phyloP scores from a whole-genome alignment of 768 basidiomycete genomes.

The Hygrocybe coccinea region DNA sequence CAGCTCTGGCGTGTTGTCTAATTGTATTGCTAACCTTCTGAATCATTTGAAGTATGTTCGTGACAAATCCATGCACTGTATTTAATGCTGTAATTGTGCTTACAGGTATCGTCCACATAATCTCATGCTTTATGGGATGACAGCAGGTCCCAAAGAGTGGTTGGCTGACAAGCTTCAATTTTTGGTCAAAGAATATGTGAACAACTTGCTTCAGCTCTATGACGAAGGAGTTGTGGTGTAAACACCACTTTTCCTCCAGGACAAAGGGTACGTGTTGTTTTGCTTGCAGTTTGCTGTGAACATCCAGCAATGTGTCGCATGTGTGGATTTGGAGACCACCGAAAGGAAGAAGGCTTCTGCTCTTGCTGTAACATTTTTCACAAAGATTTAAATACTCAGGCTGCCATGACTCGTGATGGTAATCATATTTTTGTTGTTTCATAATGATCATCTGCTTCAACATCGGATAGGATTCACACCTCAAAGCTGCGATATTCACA shows the following conservation, averaged over 20 bases:
- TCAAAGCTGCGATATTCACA: background rate
- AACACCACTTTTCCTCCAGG: slow-evolving; percentile 19
- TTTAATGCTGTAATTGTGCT: background rate
- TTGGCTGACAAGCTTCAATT: slow-evolving; percentile 16
- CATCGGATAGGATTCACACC: background rate
- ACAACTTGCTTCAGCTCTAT: slow-evolving; percentile 20
- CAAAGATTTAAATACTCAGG: slow-evolving; percentile 14
- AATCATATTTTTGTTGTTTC: background rate
- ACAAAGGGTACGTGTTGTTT: slow-evolving; percentile 20
- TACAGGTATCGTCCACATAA: slow-evolving; percentile 21
- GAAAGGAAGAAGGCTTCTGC: slow-evolving; percentile 24
- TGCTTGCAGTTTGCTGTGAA: slow-evolving; percentile 27
- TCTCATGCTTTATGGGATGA: slow-evolving; percentile 17
- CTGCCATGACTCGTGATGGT: slow-evolving; percentile 18
- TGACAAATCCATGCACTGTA: background rate
- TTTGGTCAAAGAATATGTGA: slow-evolving; percentile 14
- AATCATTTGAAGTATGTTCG: slow-evolving; percentile 14
- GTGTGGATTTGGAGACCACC: slow-evolving; percentile 23
- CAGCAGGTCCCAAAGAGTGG: slow-evolving; percentile 26
- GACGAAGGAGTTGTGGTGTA: slow-evolving; percentile 14
- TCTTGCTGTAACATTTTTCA: slow-evolving; percentile 24
- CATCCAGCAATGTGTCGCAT: slow-evolving; percentile 31
- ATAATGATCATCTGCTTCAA: background rate
- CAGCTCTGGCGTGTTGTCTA: slow-evolving; percentile 24
- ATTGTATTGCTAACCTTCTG: slow-evolving; percentile 24